Evolutionary conservation across 139 green algal species (phyloP).

Genomic region (Chlorella sp.): DNA sequence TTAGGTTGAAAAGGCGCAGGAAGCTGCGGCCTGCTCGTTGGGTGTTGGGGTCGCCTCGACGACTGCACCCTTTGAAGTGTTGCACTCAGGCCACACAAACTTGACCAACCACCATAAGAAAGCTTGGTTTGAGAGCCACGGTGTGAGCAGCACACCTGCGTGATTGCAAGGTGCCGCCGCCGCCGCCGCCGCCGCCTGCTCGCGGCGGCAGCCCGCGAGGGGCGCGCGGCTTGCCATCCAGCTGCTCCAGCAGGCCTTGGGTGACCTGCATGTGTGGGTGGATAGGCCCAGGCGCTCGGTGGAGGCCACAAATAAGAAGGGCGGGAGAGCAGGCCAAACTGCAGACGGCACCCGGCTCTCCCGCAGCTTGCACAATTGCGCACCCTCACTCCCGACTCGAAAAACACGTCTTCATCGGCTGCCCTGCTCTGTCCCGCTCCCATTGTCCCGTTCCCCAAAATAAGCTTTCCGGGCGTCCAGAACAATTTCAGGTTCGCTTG

Average conservation of each 20-base stretch:
- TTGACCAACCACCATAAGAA: too few species aligned
- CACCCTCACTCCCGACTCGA: slow-evolving; percentile 20
- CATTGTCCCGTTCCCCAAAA: background rate
- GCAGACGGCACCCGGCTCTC: background rate
- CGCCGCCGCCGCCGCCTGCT: too few species aligned
- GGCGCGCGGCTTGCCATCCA: slow-evolving; percentile 29
- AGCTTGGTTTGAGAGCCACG: too few species aligned
- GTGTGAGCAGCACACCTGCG: background rate
- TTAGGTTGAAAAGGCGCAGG: too few species aligned
- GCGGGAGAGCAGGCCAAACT: background rate
- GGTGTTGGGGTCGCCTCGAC: too few species aligned
- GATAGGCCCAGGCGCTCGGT: background rate
- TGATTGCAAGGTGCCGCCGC: background rate
- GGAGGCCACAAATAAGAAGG: background rate
- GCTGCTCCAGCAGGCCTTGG: slow-evolving; percentile 28
- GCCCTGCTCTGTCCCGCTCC: background rate
- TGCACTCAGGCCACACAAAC: too few species aligned
- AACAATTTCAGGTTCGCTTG: background rate
- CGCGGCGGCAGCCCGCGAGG: background rate
- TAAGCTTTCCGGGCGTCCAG: background rate
- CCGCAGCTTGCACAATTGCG: background rate
- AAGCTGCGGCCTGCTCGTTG: too few species aligned
- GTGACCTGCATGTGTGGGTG: slow-evolving; percentile 19
- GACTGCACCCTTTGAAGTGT: too few species aligned
- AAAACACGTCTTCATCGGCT: background rate